phyloP scores from a whole-genome alignment of 2,329 filamentous ascomycete species.

The Aspergillus novoparasiticus region DNA sequence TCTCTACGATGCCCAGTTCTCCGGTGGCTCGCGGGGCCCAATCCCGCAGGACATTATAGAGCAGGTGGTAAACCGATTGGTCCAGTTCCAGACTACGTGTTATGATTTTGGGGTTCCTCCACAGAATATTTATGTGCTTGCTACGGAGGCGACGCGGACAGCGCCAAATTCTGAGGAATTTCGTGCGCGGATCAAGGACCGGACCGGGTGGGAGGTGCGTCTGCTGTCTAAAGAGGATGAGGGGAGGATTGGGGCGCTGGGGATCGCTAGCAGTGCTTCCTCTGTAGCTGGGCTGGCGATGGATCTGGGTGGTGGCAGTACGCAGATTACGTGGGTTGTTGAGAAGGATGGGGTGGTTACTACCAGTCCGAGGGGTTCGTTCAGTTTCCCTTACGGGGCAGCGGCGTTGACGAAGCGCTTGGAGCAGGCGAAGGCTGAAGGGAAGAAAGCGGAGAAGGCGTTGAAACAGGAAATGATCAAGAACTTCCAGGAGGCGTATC shows the following conservation, averaged over 20 bases:
- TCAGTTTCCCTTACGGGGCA: constrained; percentile 71
- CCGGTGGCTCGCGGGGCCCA: constrained; percentile 49
- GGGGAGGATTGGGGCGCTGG: constrained; percentile 79
- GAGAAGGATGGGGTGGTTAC: constrained; percentile 52
- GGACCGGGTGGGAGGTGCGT: constrained; percentile 69
- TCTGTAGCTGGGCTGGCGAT: constrained; percentile 78
- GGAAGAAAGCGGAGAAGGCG: constrained; percentile 49
- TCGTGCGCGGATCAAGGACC: constrained; percentile 62
- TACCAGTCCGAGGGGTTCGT: constrained; percentile 58
- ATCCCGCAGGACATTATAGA: constrained; percentile 63
- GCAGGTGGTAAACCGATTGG: constrained; percentile 67
- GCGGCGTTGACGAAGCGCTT: constrained; percentile 65
- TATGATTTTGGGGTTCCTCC: constrained; percentile 66
- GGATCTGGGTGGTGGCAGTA: constrained; percentile 79
- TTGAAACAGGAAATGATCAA: constrained; percentile 59
- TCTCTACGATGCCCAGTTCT: constrained; percentile 76
- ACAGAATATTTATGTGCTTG: constrained; percentile 71
- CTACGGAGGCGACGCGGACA: constrained; percentile 85
- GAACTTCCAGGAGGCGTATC: constrained; percentile 64
- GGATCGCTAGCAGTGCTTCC: constrained; percentile 74
- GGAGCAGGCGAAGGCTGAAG: constrained; percentile 47
- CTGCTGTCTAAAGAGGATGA: constrained; percentile 79
- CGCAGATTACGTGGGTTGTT: constrained; percentile 69
- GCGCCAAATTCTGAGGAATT: constrained; percentile 74
- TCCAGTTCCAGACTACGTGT: constrained; percentile 73